These are phyloP conservation scores for Parascedosporium putredinis DNA, from an alignment of 2,329 filamentous ascomycete genomes.

Conservation along the genomic window DNA sequence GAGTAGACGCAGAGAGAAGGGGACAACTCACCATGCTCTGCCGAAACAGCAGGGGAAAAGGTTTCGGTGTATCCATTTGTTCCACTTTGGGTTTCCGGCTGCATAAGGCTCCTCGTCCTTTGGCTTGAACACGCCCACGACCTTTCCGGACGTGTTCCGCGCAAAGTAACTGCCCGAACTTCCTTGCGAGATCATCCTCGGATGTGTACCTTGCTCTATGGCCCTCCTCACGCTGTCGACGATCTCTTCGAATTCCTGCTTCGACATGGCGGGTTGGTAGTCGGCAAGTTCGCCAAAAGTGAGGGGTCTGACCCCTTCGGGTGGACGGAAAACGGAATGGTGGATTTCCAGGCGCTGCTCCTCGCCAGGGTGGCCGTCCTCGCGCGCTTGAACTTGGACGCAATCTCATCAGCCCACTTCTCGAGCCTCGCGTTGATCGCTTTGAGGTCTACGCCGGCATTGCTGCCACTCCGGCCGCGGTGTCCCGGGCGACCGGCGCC, in stretches of 20 bases:
- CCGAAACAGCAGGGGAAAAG: constrained; percentile 97
- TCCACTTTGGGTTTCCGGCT: constrained; percentile 96
- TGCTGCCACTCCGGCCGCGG: constrained; percentile 43
- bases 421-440: constrained; percentile 94
- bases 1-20: constrained; percentile 4
- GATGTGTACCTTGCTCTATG: constrained; percentile 84
- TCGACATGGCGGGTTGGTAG: constrained; percentile 57
- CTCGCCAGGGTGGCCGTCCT: constrained; percentile 59
- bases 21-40: constrained; percentile 57
- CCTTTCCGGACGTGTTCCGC: constrained; percentile 79
- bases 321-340: constrained; percentile 91
- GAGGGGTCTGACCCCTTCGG: constrained; percentile 73
- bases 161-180: constrained; percentile 99
- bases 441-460: constrained; percentile 91
- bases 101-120: constrained; percentile 99
- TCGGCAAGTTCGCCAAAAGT: constrained; percentile 64
- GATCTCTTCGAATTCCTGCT: constrained; percentile 73
- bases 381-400: constrained; percentile 86
- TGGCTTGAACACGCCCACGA: constrained; percentile 96
- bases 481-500: neutral
- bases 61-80: constrained; percentile 98
- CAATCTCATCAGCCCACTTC: constrained; percentile 96
- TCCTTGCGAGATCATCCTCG: constrained; percentile 91
- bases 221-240: constrained; percentile 84
- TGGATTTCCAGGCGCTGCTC: constrained; percentile 81